A percentile compares a stretch with the other conserved stretches of the same genome.
These are phyloP conservation scores for Penicillium sp. DNA, from an alignment of 2,329 filamentous ascomycete genomes.

Conservation along the genomic window DNA sequence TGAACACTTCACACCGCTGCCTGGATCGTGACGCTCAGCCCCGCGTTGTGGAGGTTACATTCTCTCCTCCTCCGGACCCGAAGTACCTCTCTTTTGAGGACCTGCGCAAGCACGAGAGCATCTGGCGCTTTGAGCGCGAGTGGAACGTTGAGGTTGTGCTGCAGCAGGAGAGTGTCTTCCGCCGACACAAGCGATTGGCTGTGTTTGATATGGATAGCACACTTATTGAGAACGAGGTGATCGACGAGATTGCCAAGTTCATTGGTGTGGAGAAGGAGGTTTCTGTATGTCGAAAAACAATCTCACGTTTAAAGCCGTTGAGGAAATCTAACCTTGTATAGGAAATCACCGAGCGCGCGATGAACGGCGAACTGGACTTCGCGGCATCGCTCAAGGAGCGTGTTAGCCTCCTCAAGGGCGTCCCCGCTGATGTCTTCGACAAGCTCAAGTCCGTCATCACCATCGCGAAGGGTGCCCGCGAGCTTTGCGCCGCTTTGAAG, in stretches of 20 bases:
- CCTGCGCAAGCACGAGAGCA: conserved; percentile 74
- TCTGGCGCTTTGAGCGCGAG: conserved; percentile 81
- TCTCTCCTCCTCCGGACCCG: conserved; percentile 51
- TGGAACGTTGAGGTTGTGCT: conserved; percentile 86
- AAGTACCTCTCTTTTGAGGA: conserved; percentile 60
- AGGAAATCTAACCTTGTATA: conserved; percentile 20
- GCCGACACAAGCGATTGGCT: conserved; percentile 78
- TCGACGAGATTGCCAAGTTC: conserved; percentile 86
- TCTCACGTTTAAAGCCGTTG: neutral
- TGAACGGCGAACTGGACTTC: conserved; percentile 96
- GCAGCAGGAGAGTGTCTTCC: conserved; percentile 70
- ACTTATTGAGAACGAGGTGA: conserved; percentile 94
- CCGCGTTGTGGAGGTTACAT: conserved; percentile 54
- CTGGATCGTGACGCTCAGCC: conserved; percentile 50
- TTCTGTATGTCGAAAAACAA: conserved; percentile 48
- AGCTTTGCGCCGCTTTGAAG: conserved; percentile 73
- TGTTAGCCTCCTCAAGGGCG: conserved; percentile 76
- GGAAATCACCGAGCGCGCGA: conserved; percentile 86
- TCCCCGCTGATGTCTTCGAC: conserved; percentile 76
- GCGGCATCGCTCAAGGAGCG: conserved; percentile 78
- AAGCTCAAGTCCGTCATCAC: conserved; percentile 72
- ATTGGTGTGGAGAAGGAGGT: conserved; percentile 81
- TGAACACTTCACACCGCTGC: conserved; percentile 49
- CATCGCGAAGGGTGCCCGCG: conserved; percentile 76
- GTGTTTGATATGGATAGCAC: conserved; percentile 99